Base-by-base conservation (phyloP, 225 moss, liverwort and hornwort genomes). In the Rhytidiadelphus loreus region DNA sequence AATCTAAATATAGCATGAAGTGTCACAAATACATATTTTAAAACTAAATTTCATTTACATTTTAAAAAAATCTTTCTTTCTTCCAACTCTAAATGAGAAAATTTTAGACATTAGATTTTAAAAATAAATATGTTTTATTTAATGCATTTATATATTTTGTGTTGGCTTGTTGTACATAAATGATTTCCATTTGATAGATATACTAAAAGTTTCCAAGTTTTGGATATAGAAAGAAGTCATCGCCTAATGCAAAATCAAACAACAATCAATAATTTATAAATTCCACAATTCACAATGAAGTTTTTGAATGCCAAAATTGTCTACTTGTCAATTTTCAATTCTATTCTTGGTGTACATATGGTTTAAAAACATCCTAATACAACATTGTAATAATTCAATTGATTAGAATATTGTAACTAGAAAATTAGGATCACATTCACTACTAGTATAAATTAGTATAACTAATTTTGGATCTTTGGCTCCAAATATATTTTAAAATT, bases 181-280 rank as follows among this genome's bases (percentile, higher is more conserved):
- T 44, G 10, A 0, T 9, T 28, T 44, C 5, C 6, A 16, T 44
- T 16, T 16, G 72, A 21, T 71, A 41, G 6, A 16, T 9, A 44
- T 44, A 72, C 28, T 44, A 72, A 44, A 44, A 72, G 17, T 29
- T 16, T 28, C 2, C 0, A 44, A 72, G 3, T 72, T 71, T 72
- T 23, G 10, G 29, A 74, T 44, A 4, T 0, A 32, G 0, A 32
- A 1, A 50, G 2, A 75, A 20, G 20, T 7, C 3, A 28, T 29
- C 2, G 10, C 2, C 2, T 44, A 9, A 44, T 3, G 28, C 5
- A 10, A 7, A 69, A 44, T 3, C 5, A 2, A 44, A 44, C 9
- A 44, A 44, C 10, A 44, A 72, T 28, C 10, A 17, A 28, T 44
- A 28, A 44, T 44, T 43, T 44, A 10, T 28, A 28, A 43, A 28